Base-by-base conservation (phyloP, 352 stramenopile species). In the Phytophthora fragariae region DNA sequence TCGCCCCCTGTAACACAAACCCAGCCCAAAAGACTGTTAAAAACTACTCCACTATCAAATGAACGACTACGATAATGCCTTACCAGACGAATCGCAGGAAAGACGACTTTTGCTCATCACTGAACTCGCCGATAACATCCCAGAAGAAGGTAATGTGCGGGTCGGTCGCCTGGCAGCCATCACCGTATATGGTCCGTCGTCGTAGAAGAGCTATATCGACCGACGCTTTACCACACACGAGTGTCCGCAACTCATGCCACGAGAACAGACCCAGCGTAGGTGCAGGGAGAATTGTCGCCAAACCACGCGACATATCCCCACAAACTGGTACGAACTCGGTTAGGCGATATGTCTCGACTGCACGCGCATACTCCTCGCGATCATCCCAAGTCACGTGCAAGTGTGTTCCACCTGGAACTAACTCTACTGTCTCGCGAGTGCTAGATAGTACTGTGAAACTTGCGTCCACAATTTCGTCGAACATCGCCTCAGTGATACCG, bases 331-430 rank as follows among this genome's bases (percentile, higher is more conserved):
- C 73, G 73, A 96, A 97, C 62, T 98, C 92, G 11, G 56, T 76
- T 15, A 97, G 73, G 0, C 92, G 86, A 68, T 96, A 97, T 5
- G 65, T 71, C 57, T 97, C 88, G 0, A 97, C 84, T 6, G 89
- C 81, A n/a, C 73, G 67, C 5, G 91, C 92, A 56, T 97, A 98
- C 37, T 85, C 87, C 2, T 92, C 79, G 31, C 90, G 89, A 76
- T 98, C 96, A n/a, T 97, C 87, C 89, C 91, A 98, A 11, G 82
- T 95, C 9, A 98, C 92, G 31, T 90, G 85, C 52, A 97, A 82
- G 35, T 90, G 65, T 19, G 70, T 72, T n/a, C 93, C 93, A 7
- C 89, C 89, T 10, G 92, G 90, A 0, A 97, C 70, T 19, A 98
- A 77, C 57, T 98, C 92, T 1, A 97, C 87, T 14, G 74, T 79